Conservation (phyloP, 1,284 basidiomycete species). For the Prillingera fragicola region DNA sequence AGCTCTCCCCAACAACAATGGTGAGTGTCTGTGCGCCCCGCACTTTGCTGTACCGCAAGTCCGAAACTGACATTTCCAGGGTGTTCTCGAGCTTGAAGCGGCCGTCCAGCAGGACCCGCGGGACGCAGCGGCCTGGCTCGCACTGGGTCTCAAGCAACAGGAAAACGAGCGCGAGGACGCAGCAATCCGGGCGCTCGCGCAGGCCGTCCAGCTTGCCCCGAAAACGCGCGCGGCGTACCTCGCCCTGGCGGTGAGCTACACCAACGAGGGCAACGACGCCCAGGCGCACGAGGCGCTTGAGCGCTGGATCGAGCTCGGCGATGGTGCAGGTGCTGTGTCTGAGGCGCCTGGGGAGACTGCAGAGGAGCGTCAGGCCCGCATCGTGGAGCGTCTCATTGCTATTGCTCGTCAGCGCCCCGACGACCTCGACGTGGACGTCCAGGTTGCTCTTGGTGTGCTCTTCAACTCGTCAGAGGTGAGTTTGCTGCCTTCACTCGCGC, state of each 20-base stretch:
- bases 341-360: constrained; percentile 12
- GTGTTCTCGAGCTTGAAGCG: constrained; percentile 83
- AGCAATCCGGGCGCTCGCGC: constrained; percentile 78
- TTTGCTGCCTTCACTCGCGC: constrained; percentile 2
- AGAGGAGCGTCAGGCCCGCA: constrained; percentile 22
- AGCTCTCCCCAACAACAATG: constrained; percentile 35
- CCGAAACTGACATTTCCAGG: constrained; percentile 54
- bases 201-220: constrained; percentile 75
- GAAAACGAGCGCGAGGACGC: constrained; percentile 94
- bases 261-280: constrained; percentile 77
- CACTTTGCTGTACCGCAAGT: constrained; percentile 13
- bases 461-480: constrained; percentile 82
- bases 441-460: constrained; percentile 88
- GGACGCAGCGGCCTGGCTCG: constrained; percentile 75
- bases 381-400: constrained; percentile 46
- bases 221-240: constrained; percentile 75
- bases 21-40: constrained; percentile 17
- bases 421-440: constrained; percentile 84
- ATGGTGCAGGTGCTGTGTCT: neutral
- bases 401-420: constrained; percentile 48
- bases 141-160: constrained; percentile 94
- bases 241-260: constrained; percentile 83
- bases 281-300: constrained; percentile 73
- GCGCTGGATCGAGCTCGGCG: constrained; percentile 61
- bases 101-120: constrained; percentile 71